Percentiles rank a stretch among this genome's conserved stretches.
Conservation (phyloP, 1,284 basidiomycete genomes). For the Irpex sp. region DNA sequence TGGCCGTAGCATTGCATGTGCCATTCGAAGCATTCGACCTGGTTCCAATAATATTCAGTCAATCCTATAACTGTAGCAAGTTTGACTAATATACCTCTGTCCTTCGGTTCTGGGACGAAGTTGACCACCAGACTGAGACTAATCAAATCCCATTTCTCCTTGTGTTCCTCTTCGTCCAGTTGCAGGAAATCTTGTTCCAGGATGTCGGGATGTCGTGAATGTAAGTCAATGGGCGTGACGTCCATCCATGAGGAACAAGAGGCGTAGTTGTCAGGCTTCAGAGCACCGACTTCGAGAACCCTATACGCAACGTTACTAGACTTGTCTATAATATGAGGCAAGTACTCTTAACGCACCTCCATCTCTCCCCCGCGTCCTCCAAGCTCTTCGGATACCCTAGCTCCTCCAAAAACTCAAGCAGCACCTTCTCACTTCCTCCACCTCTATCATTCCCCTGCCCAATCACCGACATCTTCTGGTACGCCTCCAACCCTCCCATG, state of each 20-base stretch:
- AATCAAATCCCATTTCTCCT: conserved; percentile 67
- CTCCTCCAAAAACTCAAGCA: conserved; percentile 72
- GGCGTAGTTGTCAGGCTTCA: conserved; percentile 78
- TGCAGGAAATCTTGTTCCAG: conserved; percentile 78
- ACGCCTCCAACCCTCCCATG: conserved; percentile 73
- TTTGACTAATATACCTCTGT: conserved; percentile 56
- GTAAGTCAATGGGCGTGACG: conserved; percentile 74
- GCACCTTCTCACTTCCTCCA: conserved; percentile 78
- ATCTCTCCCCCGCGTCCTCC: conserved; percentile 14
- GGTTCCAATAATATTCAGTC: conserved; percentile 1
- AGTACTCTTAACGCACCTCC: conserved; percentile 19
- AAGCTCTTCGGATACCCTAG: conserved; percentile 34
- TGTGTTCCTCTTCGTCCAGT: conserved; percentile 46
- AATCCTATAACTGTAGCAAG: not conserved
- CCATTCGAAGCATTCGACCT: conserved; percentile 76
- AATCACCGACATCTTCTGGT: conserved; percentile 77
- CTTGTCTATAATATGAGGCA: not conserved
- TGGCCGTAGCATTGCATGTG: conserved; percentile 55
- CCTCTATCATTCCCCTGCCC: conserved; percentile 80
- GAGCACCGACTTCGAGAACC: conserved; percentile 82
- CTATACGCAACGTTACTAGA: conserved; percentile 34
- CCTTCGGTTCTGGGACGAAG: conserved; percentile 73
- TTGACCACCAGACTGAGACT: conserved; percentile 86
- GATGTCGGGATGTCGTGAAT: conserved; percentile 76
- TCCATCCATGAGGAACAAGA: conserved; percentile 68